Evolutionary conservation across 306 rosid genomes (phyloP).

Genomic region (Pterocarpus macrocarpus): DNA sequence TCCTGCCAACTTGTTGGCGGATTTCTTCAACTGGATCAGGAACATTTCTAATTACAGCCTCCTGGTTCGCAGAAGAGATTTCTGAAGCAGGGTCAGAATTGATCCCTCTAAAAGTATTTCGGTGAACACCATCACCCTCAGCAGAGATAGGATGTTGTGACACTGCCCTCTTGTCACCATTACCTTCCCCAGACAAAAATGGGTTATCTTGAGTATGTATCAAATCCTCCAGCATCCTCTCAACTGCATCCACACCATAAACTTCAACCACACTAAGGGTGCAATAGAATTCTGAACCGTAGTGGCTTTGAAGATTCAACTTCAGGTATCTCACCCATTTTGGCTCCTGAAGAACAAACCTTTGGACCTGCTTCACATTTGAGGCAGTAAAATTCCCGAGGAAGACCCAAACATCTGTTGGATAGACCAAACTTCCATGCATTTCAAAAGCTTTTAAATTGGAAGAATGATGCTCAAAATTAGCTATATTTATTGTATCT

Average conservation of each 20-base stretch:
- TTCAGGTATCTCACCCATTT: conserved; percentile 94
- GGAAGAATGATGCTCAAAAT: conserved; percentile 93
- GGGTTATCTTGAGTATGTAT: conserved; percentile 62
- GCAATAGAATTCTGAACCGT: conserved; percentile 94
- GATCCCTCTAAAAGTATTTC: conserved; percentile 43
- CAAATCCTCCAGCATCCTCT: conserved; percentile 92
- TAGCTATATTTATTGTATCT: conserved; percentile 83
- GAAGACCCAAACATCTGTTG: conserved; percentile 78
- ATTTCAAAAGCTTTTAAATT: conserved; percentile 83
- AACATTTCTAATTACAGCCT: conserved; percentile 53
- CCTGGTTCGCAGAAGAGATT: conserved; percentile 49
- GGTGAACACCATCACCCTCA: conserved; percentile 46
- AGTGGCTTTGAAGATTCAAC: conserved; percentile 77
- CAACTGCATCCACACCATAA: conserved; percentile 94
- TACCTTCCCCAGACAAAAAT: conserved; percentile 56
- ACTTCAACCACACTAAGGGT: conserved; percentile 80
- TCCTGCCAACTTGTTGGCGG: conserved; percentile 78
- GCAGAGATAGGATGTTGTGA: conserved; percentile 49
- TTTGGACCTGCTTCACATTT: conserved; percentile 80
- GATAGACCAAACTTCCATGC: conserved; percentile 84
- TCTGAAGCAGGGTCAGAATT: conserved; percentile 53
- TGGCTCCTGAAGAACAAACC: conserved; percentile 78
- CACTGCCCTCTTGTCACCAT: conserved; percentile 57
- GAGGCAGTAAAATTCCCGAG: conserved; percentile 87
- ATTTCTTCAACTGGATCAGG: conserved; percentile 74